Evolutionary conservation across 768 basidiomycete genomes (phyloP).

Genomic region (Tulasnella sp.): DNA sequence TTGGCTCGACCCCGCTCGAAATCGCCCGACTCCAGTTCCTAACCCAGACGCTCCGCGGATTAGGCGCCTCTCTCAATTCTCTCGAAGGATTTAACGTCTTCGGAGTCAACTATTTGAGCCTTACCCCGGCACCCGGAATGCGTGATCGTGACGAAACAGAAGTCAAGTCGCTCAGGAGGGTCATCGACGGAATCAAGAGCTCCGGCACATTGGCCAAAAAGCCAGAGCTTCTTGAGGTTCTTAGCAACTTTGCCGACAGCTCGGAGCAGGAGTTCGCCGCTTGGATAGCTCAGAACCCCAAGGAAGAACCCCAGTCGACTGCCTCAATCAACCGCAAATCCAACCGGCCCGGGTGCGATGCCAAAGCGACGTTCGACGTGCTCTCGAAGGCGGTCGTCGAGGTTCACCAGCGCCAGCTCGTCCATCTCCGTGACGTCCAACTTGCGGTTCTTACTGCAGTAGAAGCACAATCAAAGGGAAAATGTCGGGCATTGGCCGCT

Average conservation of each 20-base stretch:
- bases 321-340: background rate
- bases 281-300: background rate
- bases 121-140: background rate
- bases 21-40: conserved; percentile 20
- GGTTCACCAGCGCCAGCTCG: conserved; percentile 3
- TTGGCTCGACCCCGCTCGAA: conserved; percentile 32
- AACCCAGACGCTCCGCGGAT: background rate
- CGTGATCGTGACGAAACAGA: background rate
- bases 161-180: background rate
- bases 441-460: background rate
- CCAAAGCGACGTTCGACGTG: background rate
- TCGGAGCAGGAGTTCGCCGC: conserved; percentile 44
- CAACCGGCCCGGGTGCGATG: background rate
- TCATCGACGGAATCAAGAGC: background rate
- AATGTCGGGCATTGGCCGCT: too few relatives aligned
- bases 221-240: background rate
- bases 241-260: conserved; percentile 30
- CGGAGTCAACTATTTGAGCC: background rate
- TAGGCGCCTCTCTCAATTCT: background rate
- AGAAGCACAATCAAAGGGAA: background rate
- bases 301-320: background rate
- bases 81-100: background rate
- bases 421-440: conserved; percentile 8
- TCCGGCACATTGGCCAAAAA: background rate
- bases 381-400: conserved; percentile 11